Base-by-base conservation (phyloP, 495 filamentous ascomycete genomes). In the Podospora didyma region DNA sequence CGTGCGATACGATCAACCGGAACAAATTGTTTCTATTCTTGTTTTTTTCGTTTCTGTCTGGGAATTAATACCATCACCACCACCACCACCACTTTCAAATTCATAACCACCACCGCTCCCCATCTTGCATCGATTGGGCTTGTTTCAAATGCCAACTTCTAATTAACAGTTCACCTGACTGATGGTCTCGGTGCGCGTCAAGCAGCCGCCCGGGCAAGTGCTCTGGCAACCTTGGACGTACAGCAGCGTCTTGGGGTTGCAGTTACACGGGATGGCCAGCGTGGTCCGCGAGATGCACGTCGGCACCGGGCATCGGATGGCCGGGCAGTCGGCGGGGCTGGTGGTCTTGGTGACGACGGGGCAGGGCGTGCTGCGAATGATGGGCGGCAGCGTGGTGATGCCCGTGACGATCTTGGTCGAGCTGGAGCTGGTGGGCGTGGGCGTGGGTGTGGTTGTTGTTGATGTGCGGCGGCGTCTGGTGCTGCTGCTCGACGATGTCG, bases 291-390 rank as follows among this genome's bases (percentile, higher is more conserved):
- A 59, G 22, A 65, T 67, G 60, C 74, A 77, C 2, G 67, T 75
- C 9, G 73, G 74, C 41, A 74, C 62, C 0, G 73, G 70, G 64
- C 72, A 76, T 9, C 67, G 67, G 28, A 77, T 64, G 7, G 63
- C 61, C n/a, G 66, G 35, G 62, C 74, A 76, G 51, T 66, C 64
- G 49, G 55, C 65, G 12, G 74, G 74, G 20, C 63, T 61, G 7
- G 73, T 75, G 10, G 71, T 74, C 53, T 62, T 63, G 34, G 69
- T 72, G 47, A 75, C 65, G 9, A 66, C 73, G 20, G 73, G 74
- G 64, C 74, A 77, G 28, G 67, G 62, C 3, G 58, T 62, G 23
- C 12, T 48, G 22, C 39, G 61, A 14, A 46, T 50, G 20, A 17
- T 47, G 21, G 66, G 58, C 41, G 62, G 62, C 20, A 67, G 60